phyloP scores from a whole-genome alignment of 495 filamentous ascomycete genomes.

The Xylaria sp. region DNA sequence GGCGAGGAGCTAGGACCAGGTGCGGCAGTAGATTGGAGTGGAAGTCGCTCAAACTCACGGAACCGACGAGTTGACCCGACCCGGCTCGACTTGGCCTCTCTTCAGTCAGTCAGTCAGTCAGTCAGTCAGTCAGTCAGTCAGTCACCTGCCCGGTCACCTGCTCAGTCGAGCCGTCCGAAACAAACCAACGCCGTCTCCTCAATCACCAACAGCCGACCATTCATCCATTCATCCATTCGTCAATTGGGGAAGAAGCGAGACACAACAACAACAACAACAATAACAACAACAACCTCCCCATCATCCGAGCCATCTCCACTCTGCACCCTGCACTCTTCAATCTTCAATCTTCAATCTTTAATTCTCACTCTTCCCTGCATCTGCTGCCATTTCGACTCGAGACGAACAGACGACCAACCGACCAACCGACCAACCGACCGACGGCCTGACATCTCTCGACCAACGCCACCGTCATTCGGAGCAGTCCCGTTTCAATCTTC shows the following conservation, averaged over 20 bases:
- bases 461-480: neutral
- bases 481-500: no score
- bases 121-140: no score
- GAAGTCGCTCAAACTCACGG: conserved; percentile 1
- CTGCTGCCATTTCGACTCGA: neutral
- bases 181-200: neutral
- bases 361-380: neutral
- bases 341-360: no score
- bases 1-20: conserved; percentile 3
- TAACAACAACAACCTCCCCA: neutral
- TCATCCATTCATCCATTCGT: neutral
- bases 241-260: neutral
- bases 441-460: no score
- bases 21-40: neutral
- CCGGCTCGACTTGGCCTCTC: neutral
- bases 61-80: conserved; percentile 7
- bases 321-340: no score
- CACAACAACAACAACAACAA: neutral
- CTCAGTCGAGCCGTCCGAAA: no score
- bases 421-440: no score
- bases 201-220: neutral
- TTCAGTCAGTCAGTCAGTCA: no score
- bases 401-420: no score
- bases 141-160: neutral
- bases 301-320: neutral